Conservation (phyloP, 345 rosid species). For the Citrus sp. region DNA sequence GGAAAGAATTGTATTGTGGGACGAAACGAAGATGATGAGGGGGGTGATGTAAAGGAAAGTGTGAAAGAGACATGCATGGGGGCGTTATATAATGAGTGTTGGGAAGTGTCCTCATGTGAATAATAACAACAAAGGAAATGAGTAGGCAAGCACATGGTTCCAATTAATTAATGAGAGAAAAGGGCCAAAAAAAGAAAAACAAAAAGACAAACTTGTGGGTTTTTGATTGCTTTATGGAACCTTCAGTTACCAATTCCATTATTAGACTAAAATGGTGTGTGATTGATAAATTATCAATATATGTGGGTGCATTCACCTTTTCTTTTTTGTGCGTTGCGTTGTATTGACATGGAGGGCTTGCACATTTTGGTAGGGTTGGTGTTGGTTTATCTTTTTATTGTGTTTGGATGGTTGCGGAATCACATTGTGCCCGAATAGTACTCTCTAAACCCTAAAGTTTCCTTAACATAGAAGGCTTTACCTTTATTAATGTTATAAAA, state of each 20-base stretch:
- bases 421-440: too few species aligned
- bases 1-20: neutral
- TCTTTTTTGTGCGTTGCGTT: neutral
- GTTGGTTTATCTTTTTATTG: neutral
- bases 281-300: too few species aligned
- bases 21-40: neutral
- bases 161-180: neutral
- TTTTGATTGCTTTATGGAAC: too few species aligned
- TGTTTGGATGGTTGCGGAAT: neutral
- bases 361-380: neutral
- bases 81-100: neutral
- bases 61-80: neutral
- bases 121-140: slow-evolving; percentile 11
- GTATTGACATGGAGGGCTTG: neutral
- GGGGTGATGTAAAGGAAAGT: too few species aligned
- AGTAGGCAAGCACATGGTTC: slow-evolving; percentile 15
- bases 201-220: too few species aligned
- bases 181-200: too few species aligned
- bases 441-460: too few species aligned
- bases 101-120: neutral
- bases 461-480: too few species aligned
- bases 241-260: too few species aligned
- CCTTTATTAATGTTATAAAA: too few species aligned
- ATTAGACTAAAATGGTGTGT: neutral
- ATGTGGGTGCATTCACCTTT: neutral